Percentiles rank a stretch among this genome's conserved stretches.
These are phyloP conservation scores for Cryptosporidium parvum DNA, from an alignment of 169 alveolate species.

Conservation along the genomic window DNA sequence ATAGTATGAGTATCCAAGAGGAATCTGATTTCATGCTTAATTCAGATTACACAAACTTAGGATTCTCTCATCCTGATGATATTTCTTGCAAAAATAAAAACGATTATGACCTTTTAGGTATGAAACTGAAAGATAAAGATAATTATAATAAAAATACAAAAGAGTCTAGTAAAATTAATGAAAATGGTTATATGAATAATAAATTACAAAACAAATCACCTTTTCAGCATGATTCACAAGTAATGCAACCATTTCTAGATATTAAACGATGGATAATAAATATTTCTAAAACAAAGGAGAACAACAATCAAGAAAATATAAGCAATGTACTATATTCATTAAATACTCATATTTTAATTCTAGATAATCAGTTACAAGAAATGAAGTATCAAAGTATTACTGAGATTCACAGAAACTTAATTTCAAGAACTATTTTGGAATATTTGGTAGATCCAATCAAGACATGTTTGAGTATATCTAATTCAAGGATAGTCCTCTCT, in stretches of 20 bases:
- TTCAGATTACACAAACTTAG: conserved; percentile 16
- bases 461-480: conserved; percentile 15
- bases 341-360: neutral
- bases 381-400: conserved; percentile 7
- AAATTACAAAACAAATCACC: neutral
- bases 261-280: conserved; percentile 30
- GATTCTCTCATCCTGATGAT: conserved; percentile 36
- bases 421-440: conserved; percentile 25
- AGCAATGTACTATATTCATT: neutral
- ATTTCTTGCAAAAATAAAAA: neutral
- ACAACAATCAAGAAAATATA: neutral
- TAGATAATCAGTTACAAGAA: conserved; percentile 32
- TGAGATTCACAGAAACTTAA: neutral
- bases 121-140: neutral
- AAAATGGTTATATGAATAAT: too few species aligned
- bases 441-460: conserved; percentile 46
- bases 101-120: neutral
- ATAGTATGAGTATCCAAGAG: conserved; percentile 31
- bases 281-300: neutral
- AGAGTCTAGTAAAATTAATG: neutral
- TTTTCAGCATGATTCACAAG: conserved; percentile 5
- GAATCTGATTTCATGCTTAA: conserved; percentile 41
- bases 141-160: neutral
- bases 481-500: neutral
- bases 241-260: conserved; percentile 40